Evolutionary conservation across 257 asterid genomes (phyloP).

Genomic region (Salvia hispanica): DNA sequence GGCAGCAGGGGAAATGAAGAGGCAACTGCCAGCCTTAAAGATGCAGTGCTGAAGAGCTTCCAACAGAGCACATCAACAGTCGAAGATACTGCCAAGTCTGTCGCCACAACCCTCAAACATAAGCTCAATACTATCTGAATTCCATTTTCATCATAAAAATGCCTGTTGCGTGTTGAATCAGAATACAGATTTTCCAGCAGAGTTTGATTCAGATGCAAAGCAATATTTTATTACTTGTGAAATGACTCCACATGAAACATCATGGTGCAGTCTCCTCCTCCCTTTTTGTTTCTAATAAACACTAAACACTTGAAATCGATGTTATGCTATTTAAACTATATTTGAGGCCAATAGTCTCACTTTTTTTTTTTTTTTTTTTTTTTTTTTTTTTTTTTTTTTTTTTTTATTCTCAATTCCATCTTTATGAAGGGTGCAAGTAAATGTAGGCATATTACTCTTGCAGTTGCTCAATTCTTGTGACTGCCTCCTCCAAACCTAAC

Average conservation of each 20-base stretch:
- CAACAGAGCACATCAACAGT: constrained; percentile 37
- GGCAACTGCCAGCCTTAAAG: constrained; percentile 39
- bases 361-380: no score
- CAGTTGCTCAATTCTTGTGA: constrained; percentile 51
- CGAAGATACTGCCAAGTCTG: constrained; percentile 40
- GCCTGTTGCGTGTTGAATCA: background rate
- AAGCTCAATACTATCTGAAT: background rate
- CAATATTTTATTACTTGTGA: no score
- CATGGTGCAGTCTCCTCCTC: no score
- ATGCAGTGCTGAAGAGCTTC: constrained; percentile 45
- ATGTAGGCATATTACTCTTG: constrained; percentile 33
- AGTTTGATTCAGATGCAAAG: background rate
- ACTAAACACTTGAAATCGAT: no score
- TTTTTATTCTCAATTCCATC: no score
- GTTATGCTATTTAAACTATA: no score
- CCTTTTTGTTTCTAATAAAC: no score
- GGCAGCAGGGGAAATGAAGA: background rate
- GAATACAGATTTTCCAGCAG: no score
- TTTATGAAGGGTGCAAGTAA: no score
- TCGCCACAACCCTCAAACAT: constrained; percentile 12
- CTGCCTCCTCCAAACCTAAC: constrained; percentile 66
- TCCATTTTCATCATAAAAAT: background rate
- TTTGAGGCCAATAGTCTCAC: no score
- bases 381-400: no score
- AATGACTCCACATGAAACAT: no score